Percentiles rank a stretch among this genome's conserved stretches.
Conservation (phyloP, 2,329 filamentous ascomycete species). For the Pseudogymnoascus sp. region DNA sequence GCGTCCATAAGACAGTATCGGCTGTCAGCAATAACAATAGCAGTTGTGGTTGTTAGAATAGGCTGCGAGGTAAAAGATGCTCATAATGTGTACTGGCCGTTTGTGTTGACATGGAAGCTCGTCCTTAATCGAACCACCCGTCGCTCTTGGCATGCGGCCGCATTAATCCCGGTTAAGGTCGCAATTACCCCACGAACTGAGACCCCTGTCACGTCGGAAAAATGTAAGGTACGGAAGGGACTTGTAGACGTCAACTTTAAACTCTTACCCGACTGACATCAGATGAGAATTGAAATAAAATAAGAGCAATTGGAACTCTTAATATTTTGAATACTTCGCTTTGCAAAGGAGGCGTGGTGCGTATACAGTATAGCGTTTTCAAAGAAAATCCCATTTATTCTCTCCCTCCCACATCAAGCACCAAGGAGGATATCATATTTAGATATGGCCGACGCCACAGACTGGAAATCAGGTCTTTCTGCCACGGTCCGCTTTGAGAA, state of each 20-base stretch:
- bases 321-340: not conserved
- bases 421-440: not conserved
- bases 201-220: not conserved
- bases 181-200: constrained; percentile 6
- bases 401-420: not conserved
- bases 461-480: constrained; percentile 25
- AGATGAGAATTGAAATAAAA: not conserved
- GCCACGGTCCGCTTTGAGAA: constrained; percentile 49
- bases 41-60: not conserved
- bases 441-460: constrained; percentile 19
- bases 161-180: not conserved
- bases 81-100: not conserved
- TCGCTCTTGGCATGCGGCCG: constrained; percentile 3
- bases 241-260: not conserved
- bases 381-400: not conserved
- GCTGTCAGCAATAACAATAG: constrained; percentile 4
- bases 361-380: not conserved
- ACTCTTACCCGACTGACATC: not conserved
- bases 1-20: constrained; percentile 3
- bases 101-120: constrained; percentile 5
- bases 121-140: not conserved
- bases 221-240: not conserved
- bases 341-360: not conserved
- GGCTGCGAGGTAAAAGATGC: not conserved
- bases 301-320: not conserved